phyloP scores from a whole-genome alignment of 257 asterid genomes.

The Asclepias syriaca region DNA sequence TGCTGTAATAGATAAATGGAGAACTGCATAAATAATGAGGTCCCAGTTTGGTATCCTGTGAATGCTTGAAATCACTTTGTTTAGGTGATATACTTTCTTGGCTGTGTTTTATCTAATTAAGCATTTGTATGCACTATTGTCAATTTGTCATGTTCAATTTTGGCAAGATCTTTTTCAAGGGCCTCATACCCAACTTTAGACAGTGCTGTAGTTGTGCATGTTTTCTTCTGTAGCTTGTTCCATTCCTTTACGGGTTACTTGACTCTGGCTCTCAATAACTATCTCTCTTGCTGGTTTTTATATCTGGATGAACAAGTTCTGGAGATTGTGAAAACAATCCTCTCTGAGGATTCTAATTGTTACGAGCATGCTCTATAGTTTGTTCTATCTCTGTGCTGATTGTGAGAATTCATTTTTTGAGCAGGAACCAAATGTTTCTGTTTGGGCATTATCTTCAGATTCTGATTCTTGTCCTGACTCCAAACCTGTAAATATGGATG shows the following conservation, averaged over 20 bases:
- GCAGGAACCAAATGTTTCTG: conserved; percentile 42
- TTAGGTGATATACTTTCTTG: too few species aligned
- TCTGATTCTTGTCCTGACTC: conserved; percentile 54
- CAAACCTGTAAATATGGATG: conserved; percentile 26
- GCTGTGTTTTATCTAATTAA: background rate
- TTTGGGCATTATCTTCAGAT: conserved; percentile 67
- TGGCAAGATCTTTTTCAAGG: background rate
- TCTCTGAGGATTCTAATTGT: background rate
- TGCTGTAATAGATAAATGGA: background rate
- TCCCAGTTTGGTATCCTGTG: too few species aligned
- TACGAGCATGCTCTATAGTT: background rate
- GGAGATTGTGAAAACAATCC: background rate
- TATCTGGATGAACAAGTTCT: background rate
- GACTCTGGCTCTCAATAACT: background rate
- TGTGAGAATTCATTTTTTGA: conserved; percentile 23
- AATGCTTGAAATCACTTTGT: background rate
- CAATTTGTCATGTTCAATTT: background rate
- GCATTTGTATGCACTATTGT: background rate
- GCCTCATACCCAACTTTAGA: background rate
- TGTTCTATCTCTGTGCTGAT: conserved; percentile 12
- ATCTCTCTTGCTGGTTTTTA: background rate
- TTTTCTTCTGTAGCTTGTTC: background rate
- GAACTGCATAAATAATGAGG: background rate
- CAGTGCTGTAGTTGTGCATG: background rate
- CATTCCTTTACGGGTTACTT: background rate